Base-by-base conservation (phyloP, 345 rosid species). In the Camelina laxa region DNA sequence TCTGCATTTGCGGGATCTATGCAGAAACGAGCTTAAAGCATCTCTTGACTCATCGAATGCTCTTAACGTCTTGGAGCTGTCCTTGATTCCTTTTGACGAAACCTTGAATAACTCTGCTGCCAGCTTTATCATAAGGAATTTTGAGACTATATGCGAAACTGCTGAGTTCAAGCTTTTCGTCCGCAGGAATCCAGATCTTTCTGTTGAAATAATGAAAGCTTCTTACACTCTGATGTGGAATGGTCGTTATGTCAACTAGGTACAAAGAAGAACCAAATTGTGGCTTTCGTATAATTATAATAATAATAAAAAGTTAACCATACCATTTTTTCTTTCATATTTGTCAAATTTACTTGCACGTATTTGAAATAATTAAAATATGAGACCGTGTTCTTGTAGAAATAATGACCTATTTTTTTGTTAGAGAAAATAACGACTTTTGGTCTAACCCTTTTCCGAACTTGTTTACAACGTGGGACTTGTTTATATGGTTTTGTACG, bases 161-260 rank as follows among this genome's bases (percentile, higher is more conserved):
- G 35, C 0, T 20, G 56, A 63, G 36, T 73, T 73, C 22, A 63
- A 41, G 44, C 2, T 16, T 51, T 73, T 73, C 7, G 63, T 63
- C 6, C 35, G 35, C 1, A 54, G 4, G 21, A 27, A 63, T 31
- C 69, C 69, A 12, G 55, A 53, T 41, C 51, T 72, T 38, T 15
- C 56, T 16, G 47, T 63, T 41, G 62, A 73, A 27, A 73, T 73
- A 17, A 53, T 63, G 35, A 62, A 30, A 45, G 10, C 55, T 51
- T 60, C 19, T 49, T 0, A 2, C 33, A 27, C 44, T 69, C 2
- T 1, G 1, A 12, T 4, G 15, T 41, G 15, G 44, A 12, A 12
- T 41, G 44, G 44, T 41, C 44, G 4, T 1, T 41, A 12, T 39
- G 1, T 12, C 24, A 22, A 21, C 1, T 38, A 38, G 13, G 13